Evolutionary conservation across 2,329 filamentous ascomycete genomes (phyloP).

Genomic region (Alternaria metachromatica): DNA sequence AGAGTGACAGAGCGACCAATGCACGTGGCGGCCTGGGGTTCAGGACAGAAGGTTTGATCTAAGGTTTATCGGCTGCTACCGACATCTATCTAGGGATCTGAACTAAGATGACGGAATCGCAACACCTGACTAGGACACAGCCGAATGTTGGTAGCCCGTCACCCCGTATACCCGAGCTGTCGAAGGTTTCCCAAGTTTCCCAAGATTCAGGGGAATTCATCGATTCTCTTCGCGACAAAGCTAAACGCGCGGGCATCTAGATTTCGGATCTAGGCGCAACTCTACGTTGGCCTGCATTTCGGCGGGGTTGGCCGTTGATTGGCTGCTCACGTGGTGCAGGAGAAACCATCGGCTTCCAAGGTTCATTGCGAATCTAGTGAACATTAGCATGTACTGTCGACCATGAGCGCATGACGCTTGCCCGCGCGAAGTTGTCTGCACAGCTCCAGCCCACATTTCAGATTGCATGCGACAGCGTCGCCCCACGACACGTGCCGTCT

Average conservation of each 20-base stretch:
- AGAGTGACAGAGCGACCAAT: not conserved
- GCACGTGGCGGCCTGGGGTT: not conserved
- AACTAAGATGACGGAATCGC: constrained; percentile 4
- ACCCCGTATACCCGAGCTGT: not conserved
- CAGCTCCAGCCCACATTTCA: not conserved
- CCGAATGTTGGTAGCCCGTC: not conserved
- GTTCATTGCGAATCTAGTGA: not conserved
- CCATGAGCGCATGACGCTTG: not conserved
- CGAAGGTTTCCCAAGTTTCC: not conserved
- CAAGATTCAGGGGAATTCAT: not conserved
- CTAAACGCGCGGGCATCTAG: not conserved
- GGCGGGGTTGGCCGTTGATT: not conserved
- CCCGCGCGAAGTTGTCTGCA: not conserved
- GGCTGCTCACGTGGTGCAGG: not conserved
- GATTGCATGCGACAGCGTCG: not conserved
- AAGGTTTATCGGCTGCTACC: constrained; percentile 1
- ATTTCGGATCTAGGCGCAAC: not conserved
- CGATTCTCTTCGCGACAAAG: not conserved
- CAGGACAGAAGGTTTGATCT: not conserved
- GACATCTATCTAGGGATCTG: not conserved
- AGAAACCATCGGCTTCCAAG: not conserved
- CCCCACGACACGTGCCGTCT: not conserved
- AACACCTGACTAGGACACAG: not conserved
- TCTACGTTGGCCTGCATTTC: not conserved
- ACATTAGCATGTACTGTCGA: not conserved